Percentiles rank a stretch among this genome's conserved stretches.
Evolutionary conservation across 2,329 filamentous ascomycete genomes (phyloP).

Genomic region (Aspergillus sclerotialis): DNA sequence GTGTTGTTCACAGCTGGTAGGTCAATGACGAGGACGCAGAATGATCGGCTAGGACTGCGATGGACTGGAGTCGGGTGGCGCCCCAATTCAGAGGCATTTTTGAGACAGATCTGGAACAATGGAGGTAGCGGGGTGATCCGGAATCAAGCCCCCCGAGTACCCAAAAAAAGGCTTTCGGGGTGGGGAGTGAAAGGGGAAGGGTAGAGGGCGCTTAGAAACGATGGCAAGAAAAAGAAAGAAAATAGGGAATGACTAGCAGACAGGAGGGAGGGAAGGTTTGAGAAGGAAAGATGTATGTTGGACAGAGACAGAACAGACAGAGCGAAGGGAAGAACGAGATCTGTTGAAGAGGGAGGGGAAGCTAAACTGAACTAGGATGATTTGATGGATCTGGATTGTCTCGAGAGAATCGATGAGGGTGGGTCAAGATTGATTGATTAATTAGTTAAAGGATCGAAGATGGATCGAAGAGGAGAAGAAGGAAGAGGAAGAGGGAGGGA

Average conservation of each 20-base stretch:
- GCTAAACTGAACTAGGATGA: too few relatives aligned
- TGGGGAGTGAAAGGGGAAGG: neutral
- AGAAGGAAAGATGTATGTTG: too few relatives aligned
- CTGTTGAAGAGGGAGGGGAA: too few relatives aligned
- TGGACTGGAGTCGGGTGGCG: constrained; percentile 31
- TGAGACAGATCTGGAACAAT: constrained; percentile 14
- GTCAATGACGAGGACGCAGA: constrained; percentile 28
- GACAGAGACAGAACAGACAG: too few relatives aligned
- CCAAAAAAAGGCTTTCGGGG: constrained; percentile 2
- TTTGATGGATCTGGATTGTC: too few relatives aligned
- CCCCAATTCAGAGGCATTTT: constrained; percentile 32
- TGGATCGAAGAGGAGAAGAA: constrained; percentile 1
- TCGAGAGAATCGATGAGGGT: too few relatives aligned
- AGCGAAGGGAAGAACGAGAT: too few relatives aligned
- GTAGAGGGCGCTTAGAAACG: too few relatives aligned
- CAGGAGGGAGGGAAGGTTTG: neutral
- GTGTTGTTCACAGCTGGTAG: constrained; percentile 32
- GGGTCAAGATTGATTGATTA: too few relatives aligned
- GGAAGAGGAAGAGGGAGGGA: constrained; percentile 1
- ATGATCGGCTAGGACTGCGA: constrained; percentile 30
- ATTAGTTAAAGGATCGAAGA: too few relatives aligned
- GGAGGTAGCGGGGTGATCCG: constrained; percentile 3
- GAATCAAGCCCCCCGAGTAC: constrained; percentile 8
- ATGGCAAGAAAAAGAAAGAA: constrained; percentile 1
- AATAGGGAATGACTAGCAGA: neutral